Percentiles rank a stretch among this genome's conserved stretches.
These are phyloP conservation scores for Fusarium pseudograminearum DNA, from an alignment of 2,329 filamentous ascomycete species.

Conservation along the genomic window DNA sequence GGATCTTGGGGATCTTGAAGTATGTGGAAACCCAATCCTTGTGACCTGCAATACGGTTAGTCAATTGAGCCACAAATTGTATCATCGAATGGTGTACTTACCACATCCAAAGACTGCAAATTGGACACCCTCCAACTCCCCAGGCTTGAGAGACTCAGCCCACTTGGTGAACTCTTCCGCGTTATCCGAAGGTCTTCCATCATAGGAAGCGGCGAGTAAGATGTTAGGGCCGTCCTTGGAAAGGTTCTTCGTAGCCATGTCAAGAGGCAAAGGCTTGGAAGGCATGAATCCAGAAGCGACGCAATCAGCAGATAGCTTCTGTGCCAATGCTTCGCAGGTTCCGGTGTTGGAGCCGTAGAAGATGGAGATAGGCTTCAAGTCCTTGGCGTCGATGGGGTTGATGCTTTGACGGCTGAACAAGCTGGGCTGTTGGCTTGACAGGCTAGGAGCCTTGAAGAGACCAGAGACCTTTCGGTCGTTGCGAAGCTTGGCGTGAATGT, in stretches of 20 bases:
- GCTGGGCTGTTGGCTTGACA: not conserved
- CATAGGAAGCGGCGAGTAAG: not conserved
- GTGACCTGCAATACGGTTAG: not conserved
- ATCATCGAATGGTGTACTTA: not conserved
- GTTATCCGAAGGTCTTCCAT: constrained; percentile 9
- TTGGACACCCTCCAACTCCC: not conserved
- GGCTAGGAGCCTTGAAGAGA: constrained; percentile 6
- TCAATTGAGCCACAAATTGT: constrained; percentile 58
- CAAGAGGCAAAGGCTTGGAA: not conserved
- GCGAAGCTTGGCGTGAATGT: constrained; percentile 13
- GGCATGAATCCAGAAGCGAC: constrained; percentile 12
- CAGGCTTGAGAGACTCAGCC: not conserved
- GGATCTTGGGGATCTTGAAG: constrained; percentile 72
- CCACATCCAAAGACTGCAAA: constrained; percentile 15
- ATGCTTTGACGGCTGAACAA: not conserved
- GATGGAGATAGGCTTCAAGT: constrained; percentile 11
- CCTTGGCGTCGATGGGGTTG: not conserved
- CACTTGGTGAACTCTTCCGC: constrained; percentile 1
- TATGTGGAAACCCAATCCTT: constrained; percentile 71
- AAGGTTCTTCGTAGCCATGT: not conserved
- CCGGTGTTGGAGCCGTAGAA: constrained; percentile 12
- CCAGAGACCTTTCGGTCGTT: not conserved
- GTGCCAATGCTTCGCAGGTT: constrained; percentile 5
- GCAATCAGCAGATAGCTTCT: constrained; percentile 8
- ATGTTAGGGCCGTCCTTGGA: constrained; percentile 4